Percentiles rank a stretch among this genome's conserved stretches.
Conservation (phyloP, 164 flowering plant species). For the Vitis cinerea region DNA sequence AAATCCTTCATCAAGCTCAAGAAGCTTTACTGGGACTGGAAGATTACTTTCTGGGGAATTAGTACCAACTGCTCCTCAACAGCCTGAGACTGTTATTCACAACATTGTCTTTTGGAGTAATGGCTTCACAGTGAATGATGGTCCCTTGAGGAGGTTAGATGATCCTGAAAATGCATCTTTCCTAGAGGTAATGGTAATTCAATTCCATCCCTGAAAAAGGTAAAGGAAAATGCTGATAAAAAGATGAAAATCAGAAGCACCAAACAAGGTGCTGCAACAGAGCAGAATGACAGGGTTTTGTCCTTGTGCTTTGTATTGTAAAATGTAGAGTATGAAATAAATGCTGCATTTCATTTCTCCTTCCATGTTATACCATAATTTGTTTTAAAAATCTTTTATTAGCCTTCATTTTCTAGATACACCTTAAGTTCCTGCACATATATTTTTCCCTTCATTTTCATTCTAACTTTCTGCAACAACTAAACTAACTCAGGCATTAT, state of each 20-base stretch:
- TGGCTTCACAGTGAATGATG: constrained; percentile 88
- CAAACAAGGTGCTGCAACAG: background rate
- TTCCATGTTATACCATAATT: too few species aligned
- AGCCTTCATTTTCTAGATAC: too few species aligned
- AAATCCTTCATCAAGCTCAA: constrained; percentile 68
- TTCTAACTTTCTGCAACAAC: too few species aligned
- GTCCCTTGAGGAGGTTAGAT: constrained; percentile 81
- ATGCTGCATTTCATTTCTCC: too few species aligned
- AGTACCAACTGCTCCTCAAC: constrained; percentile 52
- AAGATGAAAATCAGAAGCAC: background rate
- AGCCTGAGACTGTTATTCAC: constrained; percentile 61
- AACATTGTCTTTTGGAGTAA: constrained; percentile 76
- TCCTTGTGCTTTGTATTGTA: too few species aligned
- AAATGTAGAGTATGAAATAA: too few species aligned
- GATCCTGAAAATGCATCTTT: constrained; percentile 86
- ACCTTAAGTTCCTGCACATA: too few species aligned
- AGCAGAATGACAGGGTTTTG: too few species aligned
- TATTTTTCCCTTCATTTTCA: too few species aligned
- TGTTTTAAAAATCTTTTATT: too few species aligned
- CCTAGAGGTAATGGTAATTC: constrained; percentile 50
- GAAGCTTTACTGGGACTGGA: constrained; percentile 80
- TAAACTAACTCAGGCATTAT: too few species aligned
- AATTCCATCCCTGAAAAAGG: background rate
- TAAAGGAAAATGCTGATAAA: too few species aligned
- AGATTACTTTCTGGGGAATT: constrained; percentile 78